Base-by-base conservation (phyloP, 305 asterid genomes). In the Striga hermonthica region DNA sequence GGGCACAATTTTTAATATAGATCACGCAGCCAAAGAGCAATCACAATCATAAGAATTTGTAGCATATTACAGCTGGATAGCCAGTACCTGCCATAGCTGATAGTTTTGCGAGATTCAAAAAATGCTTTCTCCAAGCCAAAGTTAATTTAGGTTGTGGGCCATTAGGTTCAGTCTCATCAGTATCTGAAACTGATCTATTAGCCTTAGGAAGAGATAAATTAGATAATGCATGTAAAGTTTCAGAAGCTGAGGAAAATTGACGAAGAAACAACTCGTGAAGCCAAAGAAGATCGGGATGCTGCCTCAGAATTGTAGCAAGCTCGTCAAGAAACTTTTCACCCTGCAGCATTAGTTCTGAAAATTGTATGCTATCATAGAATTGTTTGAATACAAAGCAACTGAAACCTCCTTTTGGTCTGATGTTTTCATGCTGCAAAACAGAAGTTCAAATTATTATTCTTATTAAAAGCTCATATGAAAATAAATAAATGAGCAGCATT, bases 341-440 rank as follows among this genome's bases (percentile, higher is more conserved):
- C 69, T 84, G 83, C 80, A 93, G 87, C 81, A 89, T 75, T 66
- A 92, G 95, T 81, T 83, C 87, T 2, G 89, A 78, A 55, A 80
- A 82, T 62, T 92, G 93, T 75, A 75, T 84, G 74, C 69, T 83
- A 48, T 79, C 90, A 65, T 83, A 84, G 64, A 89, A 81, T 78
- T 84, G 89, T 69, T 87, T 67, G 81, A 89, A 92, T 70, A 92
- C 98, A 73, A 85, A 92, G 78, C 81, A 81, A 83, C 95, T 77
- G 71, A 92, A 92, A 71, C 98, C 97, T 73, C 97, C 93, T 75
- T 77, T 92, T 37, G 97, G 95, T 57, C 97, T 96, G 88, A 84
- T 75, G 77, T 95, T 87, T 65, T 85, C 93, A 37, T 75, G 93
- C 98, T 92, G 80, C 81, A 83, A 60, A 74, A 68, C 38, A 74